Evolutionary conservation across 441 rosid genomes (phyloP), one percentile per base, ranked within the genome.

Genomic region (Geranium incanum): DNA sequence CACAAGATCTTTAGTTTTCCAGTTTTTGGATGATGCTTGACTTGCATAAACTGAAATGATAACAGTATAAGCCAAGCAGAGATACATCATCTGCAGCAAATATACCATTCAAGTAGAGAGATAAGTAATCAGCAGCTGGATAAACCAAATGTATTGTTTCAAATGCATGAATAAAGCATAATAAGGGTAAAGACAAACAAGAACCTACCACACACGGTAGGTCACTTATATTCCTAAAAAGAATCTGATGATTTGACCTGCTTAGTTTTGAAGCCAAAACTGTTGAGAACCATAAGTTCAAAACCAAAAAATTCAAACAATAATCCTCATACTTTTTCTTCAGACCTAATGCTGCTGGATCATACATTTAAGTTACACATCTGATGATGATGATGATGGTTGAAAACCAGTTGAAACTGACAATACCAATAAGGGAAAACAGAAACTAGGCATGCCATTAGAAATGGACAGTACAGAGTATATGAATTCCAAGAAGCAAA

Each of bases 21-120:
- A 57, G 73, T 85, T 76, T 72, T 81, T 81, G 28, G 88, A 89
- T 45, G 90, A 87, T 60, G 89, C 87, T 81, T 87, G 92, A 62
- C 92, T 90, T 3, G 86, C 88, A 71, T 89, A 87, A 70, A 77
- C 75, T 57, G 86, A 12, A 39, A 86, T 13, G 63, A 87, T 80
- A 68, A 79, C 72, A 0, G 90, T 90, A 79, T 84, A 89, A 72
- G 87, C 72, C 37, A 83, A 70, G 81, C 75, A 74, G 63, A 79
- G 36, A 67, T 86, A 84, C 57, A 89, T 82, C 19, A 83, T 76
- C 91, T 87, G 84, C 82, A 80, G 41, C 21, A 76, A 41, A 36
- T 36, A 62, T 15, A 73, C 41, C 65, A 68, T 7, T 12, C 15
- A 11, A 48, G 50, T 48, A 48, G 55, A 48, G 55, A 48, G 55